A percentile compares a stretch with the other conserved stretches of the same genome.
phyloP scores from a whole-genome alignment of 176 grass and related monocot genomes.

The Dactylis glomerata region DNA sequence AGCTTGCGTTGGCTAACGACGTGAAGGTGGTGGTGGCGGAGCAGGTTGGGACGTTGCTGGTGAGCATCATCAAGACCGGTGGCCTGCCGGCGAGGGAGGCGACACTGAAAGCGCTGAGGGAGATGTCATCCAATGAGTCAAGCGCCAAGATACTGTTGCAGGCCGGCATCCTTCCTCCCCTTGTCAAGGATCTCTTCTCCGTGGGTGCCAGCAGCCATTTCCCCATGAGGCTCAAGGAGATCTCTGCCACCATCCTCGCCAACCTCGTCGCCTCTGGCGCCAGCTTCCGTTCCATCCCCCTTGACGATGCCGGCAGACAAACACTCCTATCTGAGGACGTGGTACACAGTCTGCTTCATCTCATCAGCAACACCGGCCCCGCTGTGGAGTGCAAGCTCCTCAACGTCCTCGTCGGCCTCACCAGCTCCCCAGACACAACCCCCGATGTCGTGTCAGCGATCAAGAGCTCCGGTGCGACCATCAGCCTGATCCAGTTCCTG shows the following conservation, averaged over 20 bases:
- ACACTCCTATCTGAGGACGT: constrained; percentile 70
- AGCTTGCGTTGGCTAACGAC: constrained; percentile 67
- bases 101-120: constrained; percentile 57
- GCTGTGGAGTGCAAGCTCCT: constrained; percentile 68
- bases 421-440: constrained; percentile 44
- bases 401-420: constrained; percentile 74
- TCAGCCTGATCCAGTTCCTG: constrained; percentile 84
- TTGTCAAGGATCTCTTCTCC: constrained; percentile 64
- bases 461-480: constrained; percentile 75
- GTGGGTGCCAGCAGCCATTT: constrained; percentile 49
- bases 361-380: constrained; percentile 77
- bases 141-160: constrained; percentile 65
- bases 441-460: constrained; percentile 51
- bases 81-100: constrained; percentile 59
- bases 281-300: constrained; percentile 38
- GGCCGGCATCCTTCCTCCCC: constrained; percentile 63
- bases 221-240: constrained; percentile 76
- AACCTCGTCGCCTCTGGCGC: constrained; percentile 56
- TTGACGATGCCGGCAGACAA: constrained; percentile 34
- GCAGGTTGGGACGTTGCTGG: constrained; percentile 52
- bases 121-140: constrained; percentile 73
- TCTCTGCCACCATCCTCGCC: constrained; percentile 65
- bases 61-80: constrained; percentile 51
- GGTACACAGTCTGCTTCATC: constrained; percentile 71
- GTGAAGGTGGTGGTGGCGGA: constrained; percentile 65